These are phyloP conservation scores for Globisporangium irregulare DNA, from an alignment of 352 stramenopile species.

Conservation along the genomic window DNA sequence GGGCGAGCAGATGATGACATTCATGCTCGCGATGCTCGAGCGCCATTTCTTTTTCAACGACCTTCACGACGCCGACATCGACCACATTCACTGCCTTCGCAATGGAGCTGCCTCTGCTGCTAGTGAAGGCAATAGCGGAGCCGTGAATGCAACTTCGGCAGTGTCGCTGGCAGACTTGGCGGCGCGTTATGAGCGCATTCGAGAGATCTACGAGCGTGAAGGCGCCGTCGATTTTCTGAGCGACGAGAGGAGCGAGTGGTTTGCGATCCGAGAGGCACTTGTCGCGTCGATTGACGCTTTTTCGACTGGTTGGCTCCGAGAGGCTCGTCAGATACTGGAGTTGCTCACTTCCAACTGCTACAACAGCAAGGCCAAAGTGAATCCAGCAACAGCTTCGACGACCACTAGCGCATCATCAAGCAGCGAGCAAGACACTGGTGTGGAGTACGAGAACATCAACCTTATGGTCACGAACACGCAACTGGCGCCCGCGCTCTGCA, in stretches of 20 bases:
- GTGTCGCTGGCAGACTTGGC: not conserved
- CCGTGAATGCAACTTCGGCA: not conserved
- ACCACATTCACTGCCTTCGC: constrained; percentile 46
- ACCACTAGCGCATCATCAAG: not conserved
- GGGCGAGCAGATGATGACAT: constrained; percentile 85
- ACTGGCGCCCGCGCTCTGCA: constrained; percentile 75
- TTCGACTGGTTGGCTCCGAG: constrained; percentile 61
- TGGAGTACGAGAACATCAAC: constrained; percentile 59
- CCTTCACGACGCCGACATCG: constrained; percentile 65
- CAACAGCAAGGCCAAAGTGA: constrained; percentile 1
- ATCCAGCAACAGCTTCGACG: not conserved
- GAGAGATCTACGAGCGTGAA: constrained; percentile 74
- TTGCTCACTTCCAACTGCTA: constrained; percentile 28
- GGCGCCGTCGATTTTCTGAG: constrained; percentile 64
- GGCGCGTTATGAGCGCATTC: constrained; percentile 63
- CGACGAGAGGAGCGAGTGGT: constrained; percentile 63
- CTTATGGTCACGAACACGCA: constrained; percentile 84
- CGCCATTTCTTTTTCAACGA: constrained; percentile 84
- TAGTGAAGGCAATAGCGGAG: not conserved
- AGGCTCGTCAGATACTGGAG: constrained; percentile 58
- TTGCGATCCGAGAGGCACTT: constrained; percentile 59
- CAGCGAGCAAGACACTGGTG: constrained; percentile 14
- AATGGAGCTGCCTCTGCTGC: not conserved
- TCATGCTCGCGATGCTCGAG: constrained; percentile 75
- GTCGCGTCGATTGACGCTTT: constrained; percentile 71